Base-by-base conservation (phyloP, 2,329 filamentous ascomycete species). In the Pseudodiploospora longispora region DNA sequence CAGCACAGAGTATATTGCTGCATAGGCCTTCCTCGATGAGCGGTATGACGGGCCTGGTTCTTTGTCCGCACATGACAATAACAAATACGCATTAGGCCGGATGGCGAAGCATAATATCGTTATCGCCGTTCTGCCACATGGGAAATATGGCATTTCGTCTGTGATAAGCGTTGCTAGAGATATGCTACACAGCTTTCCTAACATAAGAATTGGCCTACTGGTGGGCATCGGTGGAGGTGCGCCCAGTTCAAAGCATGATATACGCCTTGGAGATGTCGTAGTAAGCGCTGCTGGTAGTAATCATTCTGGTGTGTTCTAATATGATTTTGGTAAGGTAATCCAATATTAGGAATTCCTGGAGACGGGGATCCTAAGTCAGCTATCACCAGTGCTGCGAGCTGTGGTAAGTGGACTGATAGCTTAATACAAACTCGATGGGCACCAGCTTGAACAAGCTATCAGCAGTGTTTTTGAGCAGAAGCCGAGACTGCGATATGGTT, bases 11-110 rank as follows among this genome's bases (percentile, higher is more conserved):
- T 57, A 53, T 36, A 55, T 62, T 39, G 67, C 68, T 5, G 68
- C 68, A 4, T 48, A 52, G 29, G 52, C 40, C 0, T 61, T 69
- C 30, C 62, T 71, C 3, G 67, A 72, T 37, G 61, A 69, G 27
- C 4, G n/a, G 10, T 30, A 41, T 27, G 30, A 41, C 3, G 5
- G 6, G 10, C 40, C 40, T 47, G 47, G 55, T 35, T 62, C 70
- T 40, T 55, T 57, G 19, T 9, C 42, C 2, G 31, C 2, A 31
- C 30, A 46, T 5, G 51, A 55, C 12, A 39, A 34, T 3, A 48
- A 46, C 27, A 38, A 27, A 9, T 54, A 50, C 27, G 40, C 38
- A 1, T 41, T 53, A 6, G 53, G 52, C 4, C 36, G 29, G 3
- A 46, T 55, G 6, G 46, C 46, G 10, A 6, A 28, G 1, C 52